phyloP scores from a whole-genome alignment of 148 eudicot species.

The Polygonum aviculare region DNA sequence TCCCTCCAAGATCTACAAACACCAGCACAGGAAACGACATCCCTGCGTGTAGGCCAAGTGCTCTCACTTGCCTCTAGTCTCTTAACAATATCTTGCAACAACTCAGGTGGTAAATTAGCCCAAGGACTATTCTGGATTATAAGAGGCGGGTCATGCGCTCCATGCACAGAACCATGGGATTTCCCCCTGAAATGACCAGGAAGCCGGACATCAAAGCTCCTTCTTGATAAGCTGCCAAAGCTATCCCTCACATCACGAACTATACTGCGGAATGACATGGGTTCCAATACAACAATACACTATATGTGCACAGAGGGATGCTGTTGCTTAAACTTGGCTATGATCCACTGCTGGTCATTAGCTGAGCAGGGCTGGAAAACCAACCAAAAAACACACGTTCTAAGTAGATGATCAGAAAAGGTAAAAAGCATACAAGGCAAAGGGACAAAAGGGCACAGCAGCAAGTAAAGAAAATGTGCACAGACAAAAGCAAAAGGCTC shows the following conservation, averaged over 20 bases:
- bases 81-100: constrained; percentile 70
- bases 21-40: constrained; percentile 89
- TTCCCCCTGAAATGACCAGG: constrained; percentile 57
- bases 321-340: neutral
- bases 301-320: neutral
- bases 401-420: constrained; percentile 5
- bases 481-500: constrained; percentile 5
- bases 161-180: constrained; percentile 81
- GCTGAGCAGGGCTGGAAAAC: neutral
- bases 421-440: neutral
- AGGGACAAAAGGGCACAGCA: neutral
- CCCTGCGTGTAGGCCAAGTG: constrained; percentile 76
- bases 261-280: constrained; percentile 86
- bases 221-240: constrained; percentile 78
- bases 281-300: neutral
- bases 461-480: neutral
- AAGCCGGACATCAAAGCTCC: constrained; percentile 69
- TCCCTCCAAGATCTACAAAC: constrained; percentile 93
- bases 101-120: constrained; percentile 86
- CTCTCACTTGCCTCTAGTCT: constrained; percentile 84
- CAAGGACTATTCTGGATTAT: constrained; percentile 72
- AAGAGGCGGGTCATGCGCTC: constrained; percentile 49
- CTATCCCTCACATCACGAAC: constrained; percentile 84
- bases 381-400: constrained; percentile 1
- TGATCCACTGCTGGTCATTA: neutral